Evolutionary conservation across 2,329 filamentous ascomycete species (phyloP).

Genomic region (Colletotrichum sp.): DNA sequence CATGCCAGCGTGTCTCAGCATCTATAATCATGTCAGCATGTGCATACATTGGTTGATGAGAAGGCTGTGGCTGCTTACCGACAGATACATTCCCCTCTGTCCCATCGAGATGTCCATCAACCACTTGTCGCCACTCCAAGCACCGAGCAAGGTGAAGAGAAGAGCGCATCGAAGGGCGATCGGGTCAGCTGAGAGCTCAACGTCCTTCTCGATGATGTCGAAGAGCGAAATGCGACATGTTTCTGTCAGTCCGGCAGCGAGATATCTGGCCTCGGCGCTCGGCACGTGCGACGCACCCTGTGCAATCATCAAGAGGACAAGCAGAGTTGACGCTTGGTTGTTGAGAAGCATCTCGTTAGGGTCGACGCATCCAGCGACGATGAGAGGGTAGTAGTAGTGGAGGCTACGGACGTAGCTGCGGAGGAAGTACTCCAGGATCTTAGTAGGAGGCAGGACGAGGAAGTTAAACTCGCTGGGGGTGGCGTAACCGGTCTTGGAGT

Average conservation of each 20-base stretch:
- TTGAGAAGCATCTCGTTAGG: constrained; percentile 72
- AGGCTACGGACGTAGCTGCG: constrained; percentile 70
- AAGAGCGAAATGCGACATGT: constrained; percentile 76
- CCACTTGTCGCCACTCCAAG: constrained; percentile 80
- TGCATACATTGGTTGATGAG: neutral
- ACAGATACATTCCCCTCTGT: constrained; percentile 74
- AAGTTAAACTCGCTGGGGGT: constrained; percentile 63
- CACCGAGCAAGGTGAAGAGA: constrained; percentile 70
- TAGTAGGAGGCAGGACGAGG: constrained; percentile 68
- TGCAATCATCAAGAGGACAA: constrained; percentile 75
- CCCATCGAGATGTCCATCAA: constrained; percentile 80
- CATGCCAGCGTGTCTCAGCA: constrained; percentile 73
- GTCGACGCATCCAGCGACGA: constrained; percentile 64
- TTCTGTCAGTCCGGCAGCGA: constrained; percentile 71
- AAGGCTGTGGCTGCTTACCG: constrained; percentile 44
- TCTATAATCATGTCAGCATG: constrained; percentile 39
- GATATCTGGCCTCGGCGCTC: constrained; percentile 66
- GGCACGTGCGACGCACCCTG: constrained; percentile 72
- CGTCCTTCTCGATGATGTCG: constrained; percentile 74
- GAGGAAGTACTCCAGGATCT: constrained; percentile 71
- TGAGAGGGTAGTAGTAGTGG: constrained; percentile 69
- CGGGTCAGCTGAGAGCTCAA: constrained; percentile 70
- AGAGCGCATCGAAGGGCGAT: constrained; percentile 69
- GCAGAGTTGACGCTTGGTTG: constrained; percentile 68
- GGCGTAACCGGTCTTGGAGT: constrained; percentile 46